phyloP scores from a whole-genome alignment of 345 rosid species.

The Acer yangbiense region DNA sequence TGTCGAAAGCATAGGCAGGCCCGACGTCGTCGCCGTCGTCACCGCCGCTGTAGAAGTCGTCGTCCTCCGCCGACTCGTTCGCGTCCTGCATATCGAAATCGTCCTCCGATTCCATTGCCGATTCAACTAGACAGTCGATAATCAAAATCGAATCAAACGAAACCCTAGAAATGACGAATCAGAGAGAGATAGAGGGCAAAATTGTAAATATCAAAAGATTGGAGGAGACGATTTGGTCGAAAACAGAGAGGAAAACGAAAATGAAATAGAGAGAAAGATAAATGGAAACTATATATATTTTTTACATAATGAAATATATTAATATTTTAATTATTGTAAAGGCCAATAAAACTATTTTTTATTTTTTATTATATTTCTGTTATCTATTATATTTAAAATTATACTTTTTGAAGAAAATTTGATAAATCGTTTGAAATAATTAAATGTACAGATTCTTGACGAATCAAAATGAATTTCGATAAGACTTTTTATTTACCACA shows the following conservation, averaged over 20 bases:
- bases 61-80: constrained; percentile 67
- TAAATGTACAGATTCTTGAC: too few relatives aligned
- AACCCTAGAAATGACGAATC: constrained; percentile 7
- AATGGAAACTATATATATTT: too few relatives aligned
- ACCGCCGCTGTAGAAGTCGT: constrained; percentile 79
- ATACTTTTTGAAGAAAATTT: too few relatives aligned
- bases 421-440: too few relatives aligned
- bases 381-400: too few relatives aligned
- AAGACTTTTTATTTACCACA: too few relatives aligned
- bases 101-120: constrained; percentile 52
- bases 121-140: background rate
- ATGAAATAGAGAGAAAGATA: background rate
- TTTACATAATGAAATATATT: background rate
- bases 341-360: too few relatives aligned
- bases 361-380: too few relatives aligned
- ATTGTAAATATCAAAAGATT: background rate
- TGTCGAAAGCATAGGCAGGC: constrained; percentile 30
- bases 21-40: constrained; percentile 51
- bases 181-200: background rate
- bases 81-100: constrained; percentile 58
- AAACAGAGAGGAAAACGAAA: background rate
- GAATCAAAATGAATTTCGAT: too few relatives aligned
- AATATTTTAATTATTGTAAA: too few relatives aligned
- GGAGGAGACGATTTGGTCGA: background rate
- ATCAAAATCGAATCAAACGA: background rate